These are phyloP conservation scores for Echinochloa phyllopogon DNA, from an alignment of 176 grass and related monocot genomes.

Conservation along the genomic window DNA sequence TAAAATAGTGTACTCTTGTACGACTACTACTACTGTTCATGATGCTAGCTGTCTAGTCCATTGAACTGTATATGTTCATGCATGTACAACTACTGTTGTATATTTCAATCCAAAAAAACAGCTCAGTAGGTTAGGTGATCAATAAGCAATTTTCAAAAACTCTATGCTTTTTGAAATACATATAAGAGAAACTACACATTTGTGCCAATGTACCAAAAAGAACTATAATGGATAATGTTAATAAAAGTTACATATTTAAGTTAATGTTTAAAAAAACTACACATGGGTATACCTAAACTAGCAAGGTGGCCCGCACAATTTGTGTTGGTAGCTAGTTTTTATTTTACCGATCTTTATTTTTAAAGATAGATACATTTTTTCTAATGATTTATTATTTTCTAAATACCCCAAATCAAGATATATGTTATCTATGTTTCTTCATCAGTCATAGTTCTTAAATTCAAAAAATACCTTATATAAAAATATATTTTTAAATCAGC, in stretches of 20 bases:
- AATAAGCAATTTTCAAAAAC: background rate
- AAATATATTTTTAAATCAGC: too few relatives aligned
- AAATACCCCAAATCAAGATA: too few relatives aligned
- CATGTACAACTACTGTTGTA: background rate
- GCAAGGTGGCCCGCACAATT: too few relatives aligned
- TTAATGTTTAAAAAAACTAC: background rate
- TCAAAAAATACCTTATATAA: too few relatives aligned
- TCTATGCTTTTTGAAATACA: too few relatives aligned
- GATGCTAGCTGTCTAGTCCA: background rate
- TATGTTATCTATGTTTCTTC: too few relatives aligned
- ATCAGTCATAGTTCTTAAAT: too few relatives aligned
- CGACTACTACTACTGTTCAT: background rate
- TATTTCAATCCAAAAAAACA: background rate
- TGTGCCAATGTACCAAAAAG: too few relatives aligned
- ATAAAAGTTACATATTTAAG: background rate
- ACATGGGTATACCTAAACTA: background rate
- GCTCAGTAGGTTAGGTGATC: background rate
- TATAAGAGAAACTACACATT: background rate
- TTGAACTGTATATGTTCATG: background rate
- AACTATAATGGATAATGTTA: background rate
- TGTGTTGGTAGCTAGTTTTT: too few relatives aligned
- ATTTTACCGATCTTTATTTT: too few relatives aligned
- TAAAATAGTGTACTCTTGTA: background rate
- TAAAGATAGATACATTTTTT: too few relatives aligned
- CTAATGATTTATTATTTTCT: too few relatives aligned